Base-by-base conservation (phyloP, 371 early-diverging fungal species). In the Lichtheimia ornata region DNA sequence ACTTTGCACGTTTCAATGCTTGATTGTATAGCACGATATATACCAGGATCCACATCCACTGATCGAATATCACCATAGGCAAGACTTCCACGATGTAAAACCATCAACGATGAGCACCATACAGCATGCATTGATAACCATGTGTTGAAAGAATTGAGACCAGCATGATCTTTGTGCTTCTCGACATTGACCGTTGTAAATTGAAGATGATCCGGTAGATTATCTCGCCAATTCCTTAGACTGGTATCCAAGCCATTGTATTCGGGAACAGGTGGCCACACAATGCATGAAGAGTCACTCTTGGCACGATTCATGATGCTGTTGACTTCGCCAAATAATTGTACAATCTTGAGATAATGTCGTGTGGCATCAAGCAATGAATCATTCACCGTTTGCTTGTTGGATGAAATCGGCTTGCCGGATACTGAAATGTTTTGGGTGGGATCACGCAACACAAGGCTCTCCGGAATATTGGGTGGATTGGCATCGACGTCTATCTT, bases 401-500 rank as follows among this genome's bases (percentile, higher is more conserved):
- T 65, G 42, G 52, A 56, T 5, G 30, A 50, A 13, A 76, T 65
- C 7, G 27, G 59, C 11, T 63, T 59, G 47, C 69, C 65, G n/a
- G 52, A 56, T 3, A 74, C 50, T n/a, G 80, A 76, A 18, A 60
- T 55, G 18, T 63, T 55, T 20, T 66, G 62, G 9, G 69, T 27
- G 6, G 73, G 64, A 25, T 72, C 73, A 4, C 71, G 78, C 4
- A 81, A 65, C 1, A 77, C 61, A 64, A 82, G 66, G 18, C 78
- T 79, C 35, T 78, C 76, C 18, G 78, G 73, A 53, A 80, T 72
- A 14, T 72, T 73, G 2, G 88, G 84, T 15, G 76, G 60, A 4
- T 74, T 54, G 2, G 77, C 82, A 45, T 86, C 84, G 50, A 81
- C 81, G 28, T 86, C 87, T 4, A 71, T 75, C 52, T 81, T 77